phyloP scores from a whole-genome alignment of 768 basidiomycete genomes.

The Rhodocollybia butyracea region DNA sequence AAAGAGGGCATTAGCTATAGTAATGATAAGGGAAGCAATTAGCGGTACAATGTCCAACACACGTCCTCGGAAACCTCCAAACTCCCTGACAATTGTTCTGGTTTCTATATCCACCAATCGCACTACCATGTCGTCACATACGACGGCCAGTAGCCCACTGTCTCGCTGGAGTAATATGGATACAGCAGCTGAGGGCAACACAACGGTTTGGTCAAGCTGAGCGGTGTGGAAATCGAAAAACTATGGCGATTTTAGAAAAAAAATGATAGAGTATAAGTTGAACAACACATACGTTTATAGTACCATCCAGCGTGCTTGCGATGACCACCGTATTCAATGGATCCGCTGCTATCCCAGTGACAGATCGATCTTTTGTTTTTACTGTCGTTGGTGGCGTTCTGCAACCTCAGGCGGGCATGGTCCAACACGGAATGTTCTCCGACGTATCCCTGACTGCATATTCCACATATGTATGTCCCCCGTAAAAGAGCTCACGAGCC shows the following conservation, averaged over 20 bases:
- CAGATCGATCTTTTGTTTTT: conserved; percentile 47
- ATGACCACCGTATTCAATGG: conserved; percentile 78
- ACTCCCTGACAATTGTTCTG: conserved; percentile 78
- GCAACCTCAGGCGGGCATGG: conserved; percentile 54
- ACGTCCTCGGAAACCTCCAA: conserved; percentile 80
- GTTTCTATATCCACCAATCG: conserved; percentile 93
- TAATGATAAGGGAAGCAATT: conserved; percentile 2
- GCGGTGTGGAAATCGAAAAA: conserved; percentile 96
- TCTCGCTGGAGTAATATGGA: conserved; percentile 79
- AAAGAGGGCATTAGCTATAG: not conserved
- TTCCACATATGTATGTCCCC: conserved; percentile 91
- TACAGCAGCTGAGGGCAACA: conserved; percentile 64
- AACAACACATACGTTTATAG: conserved; percentile 64
- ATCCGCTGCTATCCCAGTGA: conserved; percentile 86
- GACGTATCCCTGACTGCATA: conserved; percentile 88
- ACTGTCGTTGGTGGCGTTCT: conserved; percentile 35
- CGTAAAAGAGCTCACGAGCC: conserved; percentile 77
- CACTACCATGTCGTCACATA: conserved; percentile 85
- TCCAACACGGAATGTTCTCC: conserved; percentile 74
- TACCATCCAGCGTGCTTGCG: conserved; percentile 86
- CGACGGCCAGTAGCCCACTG: conserved; percentile 76
- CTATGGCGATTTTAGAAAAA: conserved; percentile 35
- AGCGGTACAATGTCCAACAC: conserved; percentile 80
- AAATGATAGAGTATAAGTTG: not conserved
- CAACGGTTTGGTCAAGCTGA: conserved; percentile 62